Conservation (phyloP, 805 yeast species). For the Barnettozyma siamensis region DNA sequence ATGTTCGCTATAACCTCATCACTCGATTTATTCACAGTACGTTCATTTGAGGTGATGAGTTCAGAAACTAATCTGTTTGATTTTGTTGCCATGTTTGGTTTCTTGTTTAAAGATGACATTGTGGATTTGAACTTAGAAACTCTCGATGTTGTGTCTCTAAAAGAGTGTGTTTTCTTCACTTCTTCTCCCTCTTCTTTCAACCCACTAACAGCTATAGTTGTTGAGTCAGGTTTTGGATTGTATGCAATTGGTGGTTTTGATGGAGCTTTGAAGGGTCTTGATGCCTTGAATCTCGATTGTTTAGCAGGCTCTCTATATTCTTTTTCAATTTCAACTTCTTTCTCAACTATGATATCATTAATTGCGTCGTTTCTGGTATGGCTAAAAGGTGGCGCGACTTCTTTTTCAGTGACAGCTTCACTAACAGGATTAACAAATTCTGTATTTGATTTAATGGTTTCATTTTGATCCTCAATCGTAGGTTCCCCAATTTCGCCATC, state of each 20-base stretch:
- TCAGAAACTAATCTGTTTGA: no score
- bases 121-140: conserved; percentile 27
- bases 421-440: background rate
- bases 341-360: background rate
- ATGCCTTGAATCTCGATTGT: conserved; percentile 3
- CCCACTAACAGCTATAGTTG: no score
- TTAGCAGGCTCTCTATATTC: no score
- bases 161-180: no score
- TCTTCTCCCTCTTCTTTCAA: no score
- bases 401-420: conserved; percentile 9
- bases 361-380: background rate
- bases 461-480: no score
- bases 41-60: no score
- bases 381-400: background rate
- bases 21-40: no score
- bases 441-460: background rate
- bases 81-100: background rate
- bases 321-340: conserved; percentile 9
- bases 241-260: background rate
- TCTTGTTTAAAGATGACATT: background rate
- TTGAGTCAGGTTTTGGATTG: background rate
- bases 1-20: no score
- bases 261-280: background rate
- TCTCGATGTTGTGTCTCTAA: no score
- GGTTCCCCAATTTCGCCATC: no score